phyloP scores from a whole-genome alignment of 2,329 filamentous ascomycete species.

The Venturia asperata region DNA sequence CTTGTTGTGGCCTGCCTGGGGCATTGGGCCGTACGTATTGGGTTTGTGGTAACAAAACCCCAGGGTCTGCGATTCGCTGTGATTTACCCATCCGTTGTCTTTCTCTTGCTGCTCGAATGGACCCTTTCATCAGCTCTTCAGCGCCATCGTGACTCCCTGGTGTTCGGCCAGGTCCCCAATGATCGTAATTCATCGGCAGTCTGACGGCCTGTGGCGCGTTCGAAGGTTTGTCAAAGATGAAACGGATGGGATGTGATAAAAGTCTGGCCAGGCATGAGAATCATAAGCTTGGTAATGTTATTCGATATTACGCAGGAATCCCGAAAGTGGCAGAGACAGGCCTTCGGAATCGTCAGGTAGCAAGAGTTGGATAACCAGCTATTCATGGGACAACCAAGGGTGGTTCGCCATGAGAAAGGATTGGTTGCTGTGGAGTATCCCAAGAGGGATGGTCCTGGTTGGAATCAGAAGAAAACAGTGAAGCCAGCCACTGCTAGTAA shows the following conservation, averaged over 20 bases:
- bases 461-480: constrained; percentile 7
- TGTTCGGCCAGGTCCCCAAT: background rate
- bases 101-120: constrained; percentile 8
- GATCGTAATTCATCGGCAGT: constrained; percentile 9
- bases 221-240: background rate
- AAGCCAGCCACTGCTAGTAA: background rate
- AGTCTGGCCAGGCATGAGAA: background rate
- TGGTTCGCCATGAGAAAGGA: background rate
- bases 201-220: background rate
- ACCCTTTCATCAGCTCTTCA: background rate
- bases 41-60: background rate
- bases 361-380: background rate
- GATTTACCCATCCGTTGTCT: background rate
- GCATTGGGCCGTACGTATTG: constrained; percentile 4
- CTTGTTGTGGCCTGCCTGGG: background rate
- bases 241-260: background rate
- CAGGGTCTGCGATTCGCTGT: background rate
- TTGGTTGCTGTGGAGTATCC: background rate
- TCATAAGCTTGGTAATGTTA: background rate
- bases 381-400: background rate
- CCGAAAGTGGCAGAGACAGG: background rate
- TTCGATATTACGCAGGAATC: background rate
- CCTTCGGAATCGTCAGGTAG: background rate
- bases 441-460: background rate
- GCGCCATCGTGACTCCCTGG: background rate